Percentiles rank a stretch among this genome's conserved stretches.
phyloP scores from a whole-genome alignment of 306 rosid genomes.

The Vigna mungo region DNA sequence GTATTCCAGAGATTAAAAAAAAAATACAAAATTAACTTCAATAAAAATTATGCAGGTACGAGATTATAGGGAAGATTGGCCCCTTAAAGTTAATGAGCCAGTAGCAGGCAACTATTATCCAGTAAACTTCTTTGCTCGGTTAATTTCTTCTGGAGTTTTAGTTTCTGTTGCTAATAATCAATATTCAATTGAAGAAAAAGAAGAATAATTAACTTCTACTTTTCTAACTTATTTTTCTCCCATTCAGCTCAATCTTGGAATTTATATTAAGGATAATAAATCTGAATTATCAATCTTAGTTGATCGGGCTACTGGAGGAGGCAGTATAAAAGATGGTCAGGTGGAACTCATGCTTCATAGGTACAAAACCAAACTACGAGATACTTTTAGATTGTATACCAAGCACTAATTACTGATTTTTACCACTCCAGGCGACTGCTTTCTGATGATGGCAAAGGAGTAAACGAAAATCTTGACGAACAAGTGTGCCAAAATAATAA shows the following conservation, averaged over 20 bases:
- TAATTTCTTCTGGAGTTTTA: neutral
- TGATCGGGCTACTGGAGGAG: slow-evolving; percentile 22
- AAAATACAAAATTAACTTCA: neutral
- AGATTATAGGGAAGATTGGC: slow-evolving; percentile 3
- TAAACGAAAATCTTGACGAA: neutral
- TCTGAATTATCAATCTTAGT: slow-evolving; percentile 13
- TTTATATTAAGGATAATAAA: slow-evolving; percentile 5
- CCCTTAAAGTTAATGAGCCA: neutral
- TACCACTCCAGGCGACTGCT: neutral
- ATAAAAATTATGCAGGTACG: slow-evolving; percentile 16
- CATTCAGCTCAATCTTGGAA: slow-evolving; percentile 16
- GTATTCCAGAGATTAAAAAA: neutral
- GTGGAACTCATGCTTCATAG: slow-evolving; percentile 27
- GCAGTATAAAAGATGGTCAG: slow-evolving; percentile 5
- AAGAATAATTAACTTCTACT: neutral
- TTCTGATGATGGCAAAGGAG: neutral
- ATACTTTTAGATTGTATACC: neutral
- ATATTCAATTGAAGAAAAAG: neutral
- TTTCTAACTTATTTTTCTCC: neutral
- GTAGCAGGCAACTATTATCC: slow-evolving; percentile 21
- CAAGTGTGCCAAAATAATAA: neutral
- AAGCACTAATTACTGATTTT: neutral
- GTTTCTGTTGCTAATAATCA: neutral
- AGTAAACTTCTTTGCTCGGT: slow-evolving; percentile 2
- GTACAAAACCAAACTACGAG: neutral